Percentiles rank a stretch among this genome's conserved stretches.
Evolutionary conservation across 306 rosid species (phyloP).

Genomic region (Rubus parviflorus): DNA sequence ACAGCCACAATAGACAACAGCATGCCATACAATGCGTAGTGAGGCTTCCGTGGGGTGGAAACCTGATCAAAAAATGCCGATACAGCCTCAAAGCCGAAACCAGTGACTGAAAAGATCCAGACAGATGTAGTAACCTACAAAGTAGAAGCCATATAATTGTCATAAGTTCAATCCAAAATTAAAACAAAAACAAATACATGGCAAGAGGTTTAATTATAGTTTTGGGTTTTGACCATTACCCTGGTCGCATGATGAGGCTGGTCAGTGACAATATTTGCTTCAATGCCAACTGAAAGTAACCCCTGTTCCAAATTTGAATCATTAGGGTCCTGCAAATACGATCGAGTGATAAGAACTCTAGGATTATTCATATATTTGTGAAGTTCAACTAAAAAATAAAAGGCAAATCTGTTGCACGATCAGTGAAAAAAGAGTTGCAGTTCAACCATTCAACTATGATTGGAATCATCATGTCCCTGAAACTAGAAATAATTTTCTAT

Average conservation of each 20-base stretch:
- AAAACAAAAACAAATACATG: background rate
- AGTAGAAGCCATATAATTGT: background rate
- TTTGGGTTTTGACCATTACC: background rate
- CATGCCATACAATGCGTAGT: background rate
- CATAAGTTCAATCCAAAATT: background rate
- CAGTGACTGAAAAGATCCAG: no score
- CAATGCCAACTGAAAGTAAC: no score
- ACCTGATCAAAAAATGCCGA: constrained; percentile 2
- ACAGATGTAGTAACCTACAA: background rate
- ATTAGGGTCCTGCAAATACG: background rate
- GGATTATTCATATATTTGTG: background rate
- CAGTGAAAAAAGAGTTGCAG: background rate
- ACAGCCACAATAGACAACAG: background rate
- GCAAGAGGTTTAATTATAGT: background rate
- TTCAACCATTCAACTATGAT: background rate
- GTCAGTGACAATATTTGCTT: no score
- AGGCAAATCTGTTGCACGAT: background rate
- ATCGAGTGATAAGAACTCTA: background rate
- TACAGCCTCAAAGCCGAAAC: background rate
- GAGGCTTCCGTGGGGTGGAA: background rate
- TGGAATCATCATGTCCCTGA: background rate
- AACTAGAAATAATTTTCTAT: background rate
- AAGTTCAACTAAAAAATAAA: background rate
- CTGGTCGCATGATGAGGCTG: background rate
- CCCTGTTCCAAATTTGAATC: background rate